These are phyloP conservation scores for Podila horticola DNA, from an alignment of 192 early-diverging fungal species.

Conservation along the genomic window DNA sequence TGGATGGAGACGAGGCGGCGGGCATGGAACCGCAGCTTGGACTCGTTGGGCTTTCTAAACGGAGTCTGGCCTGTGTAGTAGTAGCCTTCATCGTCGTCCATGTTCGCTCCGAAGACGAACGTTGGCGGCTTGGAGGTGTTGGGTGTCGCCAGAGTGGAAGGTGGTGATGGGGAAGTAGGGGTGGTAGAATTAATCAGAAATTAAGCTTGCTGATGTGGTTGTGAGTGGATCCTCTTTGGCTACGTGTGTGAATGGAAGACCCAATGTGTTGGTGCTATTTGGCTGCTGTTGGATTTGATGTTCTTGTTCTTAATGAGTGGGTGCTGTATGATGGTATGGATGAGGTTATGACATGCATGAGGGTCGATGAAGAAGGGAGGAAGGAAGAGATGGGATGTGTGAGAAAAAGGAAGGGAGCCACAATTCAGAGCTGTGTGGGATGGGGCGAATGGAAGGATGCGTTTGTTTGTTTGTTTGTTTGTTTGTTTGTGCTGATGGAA, in stretches of 20 bases:
- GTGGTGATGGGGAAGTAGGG: constrained; percentile 1
- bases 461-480: no score
- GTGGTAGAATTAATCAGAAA: not conserved
- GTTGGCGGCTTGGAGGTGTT: constrained; percentile 28
- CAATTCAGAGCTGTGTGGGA: not conserved
- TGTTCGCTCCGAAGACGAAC: constrained; percentile 28
- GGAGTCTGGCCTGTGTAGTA: constrained; percentile 53
- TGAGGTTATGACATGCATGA: not conserved
- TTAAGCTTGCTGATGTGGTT: no score
- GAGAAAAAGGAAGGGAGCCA: constrained; percentile 2
- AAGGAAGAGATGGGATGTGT: not conserved
- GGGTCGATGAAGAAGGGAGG: not conserved
- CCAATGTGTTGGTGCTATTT: no score
- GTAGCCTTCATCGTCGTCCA: constrained; percentile 51
- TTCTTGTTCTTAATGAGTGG: not conserved
- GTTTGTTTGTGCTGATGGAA: not conserved
- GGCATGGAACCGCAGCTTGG: constrained; percentile 25
- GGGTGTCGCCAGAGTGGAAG: not conserved
- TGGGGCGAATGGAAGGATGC: no score
- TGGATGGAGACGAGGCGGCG: constrained; percentile 43
- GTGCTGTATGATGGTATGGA: not conserved
- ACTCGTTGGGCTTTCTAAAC: constrained; percentile 47
- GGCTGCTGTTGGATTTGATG: not conserved
- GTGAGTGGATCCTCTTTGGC: no score
- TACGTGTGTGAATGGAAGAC: not conserved